These are phyloP conservation scores for Taxillus chinensis DNA, from an alignment of 164 flowering plant species.

Conservation along the genomic window DNA sequence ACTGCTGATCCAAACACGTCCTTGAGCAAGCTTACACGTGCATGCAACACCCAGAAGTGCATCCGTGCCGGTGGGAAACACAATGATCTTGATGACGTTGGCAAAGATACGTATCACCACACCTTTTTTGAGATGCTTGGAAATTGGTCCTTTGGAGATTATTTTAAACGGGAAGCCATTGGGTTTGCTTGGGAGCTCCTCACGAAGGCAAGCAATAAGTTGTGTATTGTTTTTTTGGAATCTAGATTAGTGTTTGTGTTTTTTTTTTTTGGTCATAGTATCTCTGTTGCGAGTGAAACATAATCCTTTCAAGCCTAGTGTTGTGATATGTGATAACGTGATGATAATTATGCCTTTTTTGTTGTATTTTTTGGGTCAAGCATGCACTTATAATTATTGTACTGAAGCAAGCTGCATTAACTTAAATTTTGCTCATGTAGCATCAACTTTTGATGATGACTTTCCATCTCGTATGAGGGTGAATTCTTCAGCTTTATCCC, in stretches of 20 bases:
- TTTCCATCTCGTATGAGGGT: no score
- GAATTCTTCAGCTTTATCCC: no score
- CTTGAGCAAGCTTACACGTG: conserved; percentile 73
- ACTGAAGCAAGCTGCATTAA: no score
- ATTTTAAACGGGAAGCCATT: conserved; percentile 88
- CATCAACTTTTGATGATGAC: no score
- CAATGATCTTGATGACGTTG: conserved; percentile 97
- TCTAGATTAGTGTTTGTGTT: background rate
- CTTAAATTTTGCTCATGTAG: no score
- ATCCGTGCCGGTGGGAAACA: conserved; percentile 98
- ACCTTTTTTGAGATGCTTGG: conserved; percentile 99
- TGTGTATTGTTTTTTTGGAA: background rate
- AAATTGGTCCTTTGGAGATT: conserved; percentile 97
- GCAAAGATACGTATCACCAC: conserved; percentile 97
- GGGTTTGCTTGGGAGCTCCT: conserved; percentile 94
- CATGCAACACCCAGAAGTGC: conserved; percentile 94
- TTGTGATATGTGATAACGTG: no score
- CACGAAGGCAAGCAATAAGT: conserved; percentile 43
- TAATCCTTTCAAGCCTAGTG: no score
- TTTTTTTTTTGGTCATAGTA: background rate
- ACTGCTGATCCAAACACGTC: conserved; percentile 72
- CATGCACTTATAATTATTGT: no score
- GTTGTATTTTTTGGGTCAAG: no score
- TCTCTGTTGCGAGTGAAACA: no score
- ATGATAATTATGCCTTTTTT: no score